Percentiles rank a stretch among this genome's conserved stretches.
phyloP scores from a whole-genome alignment of 345 rosid genomes.

The Rhodomyrtus tomentosa region DNA sequence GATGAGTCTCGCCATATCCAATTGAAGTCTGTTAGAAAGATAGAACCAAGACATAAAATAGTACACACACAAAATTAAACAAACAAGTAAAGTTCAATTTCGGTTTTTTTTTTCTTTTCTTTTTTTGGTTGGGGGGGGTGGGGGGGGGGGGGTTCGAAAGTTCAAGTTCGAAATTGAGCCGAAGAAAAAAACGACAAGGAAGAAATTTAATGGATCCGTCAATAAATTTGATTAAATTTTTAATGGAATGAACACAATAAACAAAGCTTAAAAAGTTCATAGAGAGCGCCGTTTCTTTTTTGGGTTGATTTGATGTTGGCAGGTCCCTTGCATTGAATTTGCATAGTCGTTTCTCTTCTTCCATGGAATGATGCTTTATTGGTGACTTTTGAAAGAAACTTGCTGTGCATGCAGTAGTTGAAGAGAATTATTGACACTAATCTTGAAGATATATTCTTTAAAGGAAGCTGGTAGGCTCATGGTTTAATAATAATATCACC shows the following conservation, averaged over 20 bases:
- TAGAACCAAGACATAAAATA: not conserved
- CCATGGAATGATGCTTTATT: not conserved
- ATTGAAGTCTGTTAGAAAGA: not conserved
- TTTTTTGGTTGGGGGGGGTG: too few relatives aligned
- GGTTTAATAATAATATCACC: too few relatives aligned
- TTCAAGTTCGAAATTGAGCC: not conserved
- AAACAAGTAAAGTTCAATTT: too few relatives aligned
- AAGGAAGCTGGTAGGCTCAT: too few relatives aligned
- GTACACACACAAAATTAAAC: not conserved
- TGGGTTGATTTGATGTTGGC: not conserved
- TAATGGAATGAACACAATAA: not conserved
- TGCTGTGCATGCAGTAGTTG: too few relatives aligned
- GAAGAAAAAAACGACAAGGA: not conserved
- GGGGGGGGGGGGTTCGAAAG: too few relatives aligned
- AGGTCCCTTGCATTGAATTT: not conserved
- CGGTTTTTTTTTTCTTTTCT: too few relatives aligned
- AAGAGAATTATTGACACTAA: not conserved
- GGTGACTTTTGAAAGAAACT: not conserved
- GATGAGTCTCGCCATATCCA: not conserved
- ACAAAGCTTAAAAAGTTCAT: not conserved
- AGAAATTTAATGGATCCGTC: accelerated
- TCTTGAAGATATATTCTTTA: too few relatives aligned
- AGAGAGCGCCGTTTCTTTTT: not conserved
- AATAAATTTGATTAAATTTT: not conserved
- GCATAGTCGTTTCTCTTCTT: not conserved